Conservation (phyloP, 805 yeast species). For the Wickerhamomyces chambardii region DNA sequence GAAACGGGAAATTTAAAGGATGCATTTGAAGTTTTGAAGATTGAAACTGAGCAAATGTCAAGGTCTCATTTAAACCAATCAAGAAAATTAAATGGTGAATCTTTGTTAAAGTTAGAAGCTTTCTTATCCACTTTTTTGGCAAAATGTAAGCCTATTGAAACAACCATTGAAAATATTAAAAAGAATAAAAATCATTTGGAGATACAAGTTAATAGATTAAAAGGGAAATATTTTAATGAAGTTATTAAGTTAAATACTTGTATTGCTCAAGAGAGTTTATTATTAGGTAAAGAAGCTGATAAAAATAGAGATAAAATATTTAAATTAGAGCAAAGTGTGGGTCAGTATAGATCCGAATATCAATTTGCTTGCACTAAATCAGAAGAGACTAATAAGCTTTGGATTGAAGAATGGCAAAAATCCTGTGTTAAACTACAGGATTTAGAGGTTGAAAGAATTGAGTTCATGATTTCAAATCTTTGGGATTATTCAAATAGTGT, state of each 20-base stretch:
- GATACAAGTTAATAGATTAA: constrained; percentile 26
- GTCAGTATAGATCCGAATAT: constrained; percentile 42
- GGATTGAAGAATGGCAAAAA: constrained; percentile 65
- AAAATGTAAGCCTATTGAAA: constrained; percentile 47
- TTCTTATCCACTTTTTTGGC: constrained; percentile 44
- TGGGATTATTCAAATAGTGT: constrained; percentile 75
- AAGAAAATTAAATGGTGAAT: constrained; percentile 38
- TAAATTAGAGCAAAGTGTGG: constrained; percentile 34
- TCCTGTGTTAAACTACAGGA: constrained; percentile 56
- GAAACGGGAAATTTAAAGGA: constrained; percentile 53
- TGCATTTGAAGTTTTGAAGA: constrained; percentile 47
- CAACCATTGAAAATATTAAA: constrained; percentile 44
- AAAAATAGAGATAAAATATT: constrained; percentile 46
- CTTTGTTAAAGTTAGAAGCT: constrained; percentile 41
- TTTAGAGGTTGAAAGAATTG: constrained; percentile 66
- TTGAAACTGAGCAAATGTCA: constrained; percentile 52
- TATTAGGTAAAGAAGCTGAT: constrained; percentile 69
- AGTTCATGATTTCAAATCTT: constrained; percentile 56
- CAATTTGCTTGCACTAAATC: constrained; percentile 42
- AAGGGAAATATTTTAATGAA: constrained; percentile 45
- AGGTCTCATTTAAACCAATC: constrained; percentile 45
- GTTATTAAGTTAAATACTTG: constrained; percentile 50
- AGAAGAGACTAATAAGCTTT: constrained; percentile 48
- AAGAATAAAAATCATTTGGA: constrained; percentile 32
- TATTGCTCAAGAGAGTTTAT: constrained; percentile 52